Base-by-base conservation (phyloP, 2,329 filamentous ascomycete species). In the Sporothrix globosa region DNA sequence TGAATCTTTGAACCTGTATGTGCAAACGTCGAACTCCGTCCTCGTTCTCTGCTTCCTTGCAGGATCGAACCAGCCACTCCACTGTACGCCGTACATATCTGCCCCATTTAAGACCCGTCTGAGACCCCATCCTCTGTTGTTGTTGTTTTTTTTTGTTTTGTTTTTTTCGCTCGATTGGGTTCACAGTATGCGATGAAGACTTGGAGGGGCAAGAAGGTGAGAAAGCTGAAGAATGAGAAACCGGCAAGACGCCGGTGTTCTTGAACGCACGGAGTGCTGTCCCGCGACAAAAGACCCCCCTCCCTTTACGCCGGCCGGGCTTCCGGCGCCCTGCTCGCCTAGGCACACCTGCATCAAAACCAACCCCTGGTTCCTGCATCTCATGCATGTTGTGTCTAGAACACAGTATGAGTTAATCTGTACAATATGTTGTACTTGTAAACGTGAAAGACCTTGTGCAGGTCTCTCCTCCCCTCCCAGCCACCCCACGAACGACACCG, bases 351-450 rank as follows among this genome's bases (percentile, higher is more conserved):
- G 44, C 67, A 60, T 48, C 10, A 39, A 50, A 61, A 69, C 41
- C 67, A 50, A 61, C 67, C 41, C 67, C 53, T 69, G 53, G 67
- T 69, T 69, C 67, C 67, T 69, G 67, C 67, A 69, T 69, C 67
- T 50, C 53, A 17, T 69, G 67, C 67, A 58, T 68, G 9, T 50
- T 65, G 21, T n/a, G 19, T 67, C 7, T 53, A 34, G 34, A 34
- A 34, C 34, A 34, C 34, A 34, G 34, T 7, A 34, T 6, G 34
- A 34, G 1, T 1, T 34, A 9, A 4, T 34, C 34, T 9, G 34
- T 34, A 6, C 7, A 4, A 9, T 34, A 34, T 9, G 7, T 34
- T 9, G 34, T 34, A 34, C 34, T 34, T 34, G 34, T 34, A 34
- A 34, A 34, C 34, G 34, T 9, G 9, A 34, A 34, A 34, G 19